Base-by-base conservation (phyloP, 1,284 basidiomycete species). In the Ceratobasidium sp. region DNA sequence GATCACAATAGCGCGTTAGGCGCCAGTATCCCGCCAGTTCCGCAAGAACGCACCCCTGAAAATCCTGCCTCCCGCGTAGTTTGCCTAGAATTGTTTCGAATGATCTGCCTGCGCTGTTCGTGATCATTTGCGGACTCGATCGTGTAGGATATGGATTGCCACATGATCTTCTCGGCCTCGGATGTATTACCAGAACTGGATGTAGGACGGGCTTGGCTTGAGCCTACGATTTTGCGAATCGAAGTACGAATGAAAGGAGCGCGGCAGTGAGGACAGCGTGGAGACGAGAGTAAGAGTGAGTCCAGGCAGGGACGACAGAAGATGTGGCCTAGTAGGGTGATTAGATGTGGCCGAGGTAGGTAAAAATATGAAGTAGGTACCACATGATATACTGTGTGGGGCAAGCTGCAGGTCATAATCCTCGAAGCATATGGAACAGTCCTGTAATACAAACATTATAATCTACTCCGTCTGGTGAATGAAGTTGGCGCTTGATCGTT, bases 101-200 rank as follows among this genome's bases (percentile, higher is more conserved):
- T 28, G 32, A 54, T 32, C 50, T 32, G 28, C 38, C 32, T 50
- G 23, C 62, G 62, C 18, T 64, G 62, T 28, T 54, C 32, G 18
- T 41, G 23, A 3, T 64, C 47, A 14, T 52, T 38, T 21, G 62
- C 2, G 16, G 62, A 30, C 32, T 64, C 62, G 21, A 64, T n/a
- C 5, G 62, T 9, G 62, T 30, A 50, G 13, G 35, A 47, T 14
- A 64, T 35, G 2, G 62, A 46, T 32, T 64, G 47, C 62, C 64
- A 67, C 26, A 54, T 67, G 18, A 38, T 7, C 35, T 32, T 57
- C 44, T 67, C 52, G 5, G 5, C 52, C 32, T 47, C 49, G 6
- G 63, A 54, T n/a, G n/a, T n/a, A n/a, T 66, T 30, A 11, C 13
- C n/a, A n/a, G n/a, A n/a, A n/a, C n/a, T n/a, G n/a, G n/a, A n/a